These are phyloP conservation scores for Phaeoacremonium minimum DNA, from an alignment of 2,329 filamentous ascomycete genomes.

Conservation along the genomic window DNA sequence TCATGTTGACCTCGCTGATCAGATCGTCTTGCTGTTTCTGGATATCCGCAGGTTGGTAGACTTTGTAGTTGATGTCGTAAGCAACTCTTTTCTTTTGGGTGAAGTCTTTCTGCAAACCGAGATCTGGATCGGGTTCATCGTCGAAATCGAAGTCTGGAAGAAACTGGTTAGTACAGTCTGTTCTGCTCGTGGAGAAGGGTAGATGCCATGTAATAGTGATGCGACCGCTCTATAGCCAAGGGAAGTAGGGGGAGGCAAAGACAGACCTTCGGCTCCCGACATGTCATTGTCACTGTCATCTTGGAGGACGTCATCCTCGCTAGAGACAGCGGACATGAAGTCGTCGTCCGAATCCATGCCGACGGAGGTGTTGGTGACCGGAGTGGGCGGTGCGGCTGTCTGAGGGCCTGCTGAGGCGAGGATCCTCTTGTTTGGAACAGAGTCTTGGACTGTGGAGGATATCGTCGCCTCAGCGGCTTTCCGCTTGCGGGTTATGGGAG, in stretches of 20 bases:
- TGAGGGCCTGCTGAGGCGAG: constrained; percentile 44
- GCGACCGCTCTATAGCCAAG: not conserved
- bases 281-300: constrained; percentile 74
- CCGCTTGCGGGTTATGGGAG: constrained; percentile 55
- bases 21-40: constrained; percentile 80
- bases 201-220: not conserved
- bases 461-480: constrained; percentile 64
- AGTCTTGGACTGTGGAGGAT: constrained; percentile 37
- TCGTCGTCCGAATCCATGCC: constrained; percentile 96
- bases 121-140: constrained; percentile 50
- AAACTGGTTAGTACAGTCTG: constrained; percentile 4
- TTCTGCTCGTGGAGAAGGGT: constrained; percentile 6
- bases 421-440: constrained; percentile 47
- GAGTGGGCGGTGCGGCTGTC: constrained; percentile 50
- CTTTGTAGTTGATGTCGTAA: constrained; percentile 81
- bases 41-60: constrained; percentile 77
- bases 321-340: constrained; percentile 80
- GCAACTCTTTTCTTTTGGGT: constrained; percentile 67
- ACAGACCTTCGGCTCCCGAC: constrained; percentile 46
- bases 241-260: constrained; percentile 7
- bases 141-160: constrained; percentile 54
- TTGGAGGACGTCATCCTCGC: constrained; percentile 68
- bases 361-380: constrained; percentile 47
- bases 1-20: constrained; percentile 85
- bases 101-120: constrained; percentile 56